These are phyloP conservation scores for Termitomyces sp. DNA, from an alignment of 768 basidiomycete species.

Conservation along the genomic window DNA sequence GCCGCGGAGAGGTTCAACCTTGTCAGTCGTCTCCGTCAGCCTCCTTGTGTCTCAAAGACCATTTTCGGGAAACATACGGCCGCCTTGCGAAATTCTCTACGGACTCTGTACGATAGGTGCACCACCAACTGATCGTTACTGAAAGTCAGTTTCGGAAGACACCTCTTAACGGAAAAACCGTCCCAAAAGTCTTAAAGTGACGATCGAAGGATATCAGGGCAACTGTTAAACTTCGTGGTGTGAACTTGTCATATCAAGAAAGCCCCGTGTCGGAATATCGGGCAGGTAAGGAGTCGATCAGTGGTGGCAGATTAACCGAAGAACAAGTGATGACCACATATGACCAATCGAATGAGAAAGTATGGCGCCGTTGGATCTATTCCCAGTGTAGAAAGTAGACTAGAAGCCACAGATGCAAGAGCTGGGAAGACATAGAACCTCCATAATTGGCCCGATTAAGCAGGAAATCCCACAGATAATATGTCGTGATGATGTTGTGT, in stretches of 20 bases:
- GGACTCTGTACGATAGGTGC: not conserved
- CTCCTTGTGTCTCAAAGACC: not conserved
- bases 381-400: not conserved
- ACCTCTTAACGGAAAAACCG: not conserved
- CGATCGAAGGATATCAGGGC: constrained; percentile 1
- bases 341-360: not conserved
- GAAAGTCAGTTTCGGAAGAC: not conserved
- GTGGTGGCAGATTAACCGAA: constrained; percentile 1
- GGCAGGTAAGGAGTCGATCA: constrained; percentile 6
- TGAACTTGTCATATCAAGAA: constrained; percentile 9
- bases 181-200: not conserved
- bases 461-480: not conserved
- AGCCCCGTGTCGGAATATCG: constrained; percentile 3
- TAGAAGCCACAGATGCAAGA: not conserved
- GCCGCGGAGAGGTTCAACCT: too few relatives aligned
- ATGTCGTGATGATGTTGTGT: not conserved
- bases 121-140: not conserved
- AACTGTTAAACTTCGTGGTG: constrained; percentile 11
- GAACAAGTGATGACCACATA: constrained; percentile 5
- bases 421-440: not conserved
- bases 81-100: not conserved
- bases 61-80: not conserved
- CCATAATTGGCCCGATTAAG: not conserved
- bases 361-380: not conserved
- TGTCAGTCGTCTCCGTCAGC: not conserved